Conservation (phyloP, 345 rosid species). For the Triadica sebifera region DNA sequence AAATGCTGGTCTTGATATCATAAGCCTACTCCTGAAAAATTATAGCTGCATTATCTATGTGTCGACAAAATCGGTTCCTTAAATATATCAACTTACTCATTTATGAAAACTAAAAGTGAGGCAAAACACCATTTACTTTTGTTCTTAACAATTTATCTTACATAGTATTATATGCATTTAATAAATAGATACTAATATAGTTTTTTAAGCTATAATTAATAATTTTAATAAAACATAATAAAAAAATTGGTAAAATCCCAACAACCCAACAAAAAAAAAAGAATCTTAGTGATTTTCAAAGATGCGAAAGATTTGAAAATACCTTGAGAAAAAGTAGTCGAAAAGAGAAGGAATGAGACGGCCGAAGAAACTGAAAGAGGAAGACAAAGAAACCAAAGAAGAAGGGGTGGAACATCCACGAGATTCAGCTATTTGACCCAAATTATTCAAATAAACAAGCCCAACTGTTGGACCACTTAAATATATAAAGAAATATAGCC, state of each 20-base stretch:
- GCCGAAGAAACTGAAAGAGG: slow-evolving; percentile 87
- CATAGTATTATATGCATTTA: no score
- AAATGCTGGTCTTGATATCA: slow-evolving; percentile 52
- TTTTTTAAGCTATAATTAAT: background rate
- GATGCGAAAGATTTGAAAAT: background rate
- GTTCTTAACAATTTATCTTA: no score
- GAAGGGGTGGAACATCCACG: slow-evolving; percentile 46
- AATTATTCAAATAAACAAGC: slow-evolving; percentile 69
- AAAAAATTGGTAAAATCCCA: background rate
- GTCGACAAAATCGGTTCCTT: no score
- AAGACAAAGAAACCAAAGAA: slow-evolving; percentile 69
- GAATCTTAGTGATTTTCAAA: background rate
- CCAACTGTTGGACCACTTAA: slow-evolving; percentile 84
- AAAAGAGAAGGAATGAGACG: slow-evolving; percentile 78
- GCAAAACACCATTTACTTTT: no score
- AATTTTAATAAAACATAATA: background rate
- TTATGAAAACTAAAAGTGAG: no score
- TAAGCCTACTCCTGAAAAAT: slow-evolving; percentile 42
- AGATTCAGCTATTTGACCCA: slow-evolving; percentile 94
- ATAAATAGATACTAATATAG: no score
- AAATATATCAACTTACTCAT: no score
- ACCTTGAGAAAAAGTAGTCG: slow-evolving; percentile 70
- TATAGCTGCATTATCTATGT: no score
- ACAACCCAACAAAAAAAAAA: background rate
- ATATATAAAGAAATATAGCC: slow-evolving; percentile 73